Conservation (phyloP, 73 alveolate species). For the Tetrahymena thermophila region DNA sequence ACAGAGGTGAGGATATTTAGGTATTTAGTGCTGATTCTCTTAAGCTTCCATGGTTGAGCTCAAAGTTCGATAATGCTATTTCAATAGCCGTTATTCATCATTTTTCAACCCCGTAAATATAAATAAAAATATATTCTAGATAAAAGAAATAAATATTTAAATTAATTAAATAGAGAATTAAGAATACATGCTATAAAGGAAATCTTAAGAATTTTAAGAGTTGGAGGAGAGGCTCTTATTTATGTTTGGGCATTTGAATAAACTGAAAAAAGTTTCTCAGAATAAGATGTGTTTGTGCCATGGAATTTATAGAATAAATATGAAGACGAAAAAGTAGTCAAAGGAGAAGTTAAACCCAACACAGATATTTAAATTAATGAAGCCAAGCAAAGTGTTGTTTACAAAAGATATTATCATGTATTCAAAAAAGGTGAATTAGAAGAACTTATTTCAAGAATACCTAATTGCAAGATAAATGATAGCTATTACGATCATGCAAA, state of each 20-base stretch:
- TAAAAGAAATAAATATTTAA: not conserved
- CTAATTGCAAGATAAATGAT: slow-evolving; percentile 57
- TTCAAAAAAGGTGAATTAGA: slow-evolving; percentile 95
- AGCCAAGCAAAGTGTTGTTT: slow-evolving; percentile 78
- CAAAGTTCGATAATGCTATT: slow-evolving; percentile 84
- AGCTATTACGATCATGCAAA: slow-evolving; percentile 96
- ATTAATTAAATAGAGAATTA: slow-evolving; percentile 33
- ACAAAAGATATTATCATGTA: slow-evolving; percentile 95
- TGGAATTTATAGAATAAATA: slow-evolving; percentile 93
- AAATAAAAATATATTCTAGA: not conserved
- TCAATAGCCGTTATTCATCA: slow-evolving; percentile 98
- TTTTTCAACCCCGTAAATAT: slow-evolving; percentile 65
- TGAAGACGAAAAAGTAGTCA: slow-evolving; percentile 67
- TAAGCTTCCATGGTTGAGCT: slow-evolving; percentile 73
- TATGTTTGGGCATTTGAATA: slow-evolving; percentile 98
- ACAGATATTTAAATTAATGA: slow-evolving; percentile 52
- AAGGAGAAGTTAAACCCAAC: slow-evolving; percentile 52
- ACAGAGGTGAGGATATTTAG: slow-evolving; percentile 60
- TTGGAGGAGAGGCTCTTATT: slow-evolving; percentile 76
- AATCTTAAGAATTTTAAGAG: slow-evolving; percentile 67
- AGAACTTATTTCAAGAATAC: slow-evolving; percentile 65
- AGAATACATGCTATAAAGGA: slow-evolving; percentile 89
- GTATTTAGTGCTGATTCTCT: slow-evolving; percentile 87
- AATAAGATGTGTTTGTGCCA: slow-evolving; percentile 95
- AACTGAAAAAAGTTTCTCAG: slow-evolving; percentile 82